Base-by-base conservation (phyloP, 768 basidiomycete genomes). In the Exidia glandulosa region DNA sequence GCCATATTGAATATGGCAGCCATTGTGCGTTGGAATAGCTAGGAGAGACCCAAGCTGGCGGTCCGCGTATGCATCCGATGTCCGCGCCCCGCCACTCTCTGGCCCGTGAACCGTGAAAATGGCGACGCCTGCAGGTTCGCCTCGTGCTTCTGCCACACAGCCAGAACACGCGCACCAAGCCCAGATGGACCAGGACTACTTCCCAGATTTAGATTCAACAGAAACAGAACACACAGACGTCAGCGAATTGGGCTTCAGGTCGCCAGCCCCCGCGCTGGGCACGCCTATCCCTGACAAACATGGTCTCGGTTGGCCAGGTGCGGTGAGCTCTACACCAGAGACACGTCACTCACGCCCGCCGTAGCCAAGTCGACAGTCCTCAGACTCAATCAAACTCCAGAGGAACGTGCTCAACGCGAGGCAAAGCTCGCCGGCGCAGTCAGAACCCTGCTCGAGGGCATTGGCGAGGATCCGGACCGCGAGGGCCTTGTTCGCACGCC, bases 391-490 rank as follows among this genome's bases (percentile, higher is more conserved):
- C 88, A 89, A 3, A 87, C 90, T 0, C 79, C 85, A 2, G 81
- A 79, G 55, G 88, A 95, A 71, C 83, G 82, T 37, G 76, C 76
- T 2, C 83, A 78, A 47, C 81, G 91, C 50, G 86, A 94, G 70
- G 77, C 82, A 63, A 87, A 82, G 63, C 85, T 99, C 73, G 79
- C 87, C 3, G 76, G 77, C 47, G 96, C 96, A 5, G 87, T 99
- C 62, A 84, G 94, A 59, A 89, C 88, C 36, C 85, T 99, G 52
- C 82, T 99, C 52, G 94, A 98, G 68, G 95, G 94, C 72, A 94
- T 99, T 62, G 96, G 96, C 60, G 96, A 99, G 74, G 96, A 98
- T 75, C 96, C 96, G 4, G 85, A 91, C 71, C 82, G 96, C 34
- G 95, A 98, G 70, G 96, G 96, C 19, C 78, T 99, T 25, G 75